Evolutionary conservation across 2,329 filamentous ascomycete genomes (phyloP), one percentile per base, ranked within the genome.

Genomic region (Lachnellula arida): DNA sequence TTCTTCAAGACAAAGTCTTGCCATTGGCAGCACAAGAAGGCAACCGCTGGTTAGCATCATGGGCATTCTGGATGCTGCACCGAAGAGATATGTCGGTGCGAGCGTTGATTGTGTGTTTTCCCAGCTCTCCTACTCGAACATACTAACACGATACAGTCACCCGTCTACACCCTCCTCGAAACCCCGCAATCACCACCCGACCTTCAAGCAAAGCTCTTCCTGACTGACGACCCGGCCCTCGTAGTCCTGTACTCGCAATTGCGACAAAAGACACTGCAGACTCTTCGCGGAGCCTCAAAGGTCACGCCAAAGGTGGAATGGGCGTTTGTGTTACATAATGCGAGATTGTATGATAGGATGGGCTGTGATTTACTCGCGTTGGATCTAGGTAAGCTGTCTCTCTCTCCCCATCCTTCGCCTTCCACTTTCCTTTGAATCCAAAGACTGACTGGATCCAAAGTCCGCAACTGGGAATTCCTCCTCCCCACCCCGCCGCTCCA

Each of bases 1-100:
- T 99, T 8, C 76, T 99, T 1, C 83, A 89, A 65, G 88, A 96
- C 11, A 88, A 87, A 58, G 82, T 97, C 1, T 77, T 97, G 0
- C 82, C 85, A 0, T 74, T 89, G 59, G 94, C 94, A 17, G 85
- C 88, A 0, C 80, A 85, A 42, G 86, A 93, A 60, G 91, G 91
- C 2, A 93, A 99, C 68, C 81, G 93, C 55, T 99, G 94, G 93
- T 82, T 96, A 56, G 89, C 92, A 11, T 94, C 89, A 0, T 99
- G 94, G 94, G 89, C 90, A 2, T 96, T 96, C 69, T 96, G 91
- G 87, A 89, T 96, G 80, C 78, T 97, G 5, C 85, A 85, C 39
- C 82, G 88, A 60, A 84, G 86, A 58, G 89, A 95, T 63, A 88
- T 91, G 78, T 89, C 93, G 5, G 91, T 97, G 6, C 84, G 89